Base-by-base conservation (phyloP, 352 stramenopile species). In the Salisapilia sapeloensis region DNA sequence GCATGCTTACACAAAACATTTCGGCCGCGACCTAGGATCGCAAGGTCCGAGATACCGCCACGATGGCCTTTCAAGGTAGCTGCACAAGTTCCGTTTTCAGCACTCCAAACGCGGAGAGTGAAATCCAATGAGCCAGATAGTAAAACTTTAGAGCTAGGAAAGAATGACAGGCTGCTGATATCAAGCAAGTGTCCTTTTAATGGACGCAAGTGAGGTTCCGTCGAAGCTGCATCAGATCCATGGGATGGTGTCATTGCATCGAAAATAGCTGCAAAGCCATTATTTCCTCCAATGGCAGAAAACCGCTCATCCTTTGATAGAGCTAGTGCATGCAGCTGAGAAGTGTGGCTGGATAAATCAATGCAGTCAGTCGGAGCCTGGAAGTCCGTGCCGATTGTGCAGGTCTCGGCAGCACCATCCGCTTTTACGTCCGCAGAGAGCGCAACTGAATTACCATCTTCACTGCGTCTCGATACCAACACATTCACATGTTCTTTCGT, bases 81-180 rank as follows among this genome's bases (percentile, higher is more conserved):
- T 3, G 56, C 70, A 25, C 66, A 83, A 3, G 38, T 51, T 6
- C 60, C 67, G 3, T 14, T 41, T 13, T 55, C 39, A 0, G 60
- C 34, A 23, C 56, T 76, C 66, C 66, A 86, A 21, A 86, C 76
- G 13, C 63, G 58, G 24, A 86, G 42, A 26, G 58, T 78, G 20
- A 81, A 74, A 46, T 86, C 70, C 20, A 81, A 25, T n/a, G 65
- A 77, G 0, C 56, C 63, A 0, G 70, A 80, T 2, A 86, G 56
- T 25, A 78, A 29, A 14, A 86, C 70, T 27, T 74, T 56, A 11
- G 61, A 54, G 44, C 70, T 86, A 0, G 70, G 70, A 22, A 81
- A 85, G 43, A 86, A 86, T 12, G 35, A 47, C 10, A 48, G 43
- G 34, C 48, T 37, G 0, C 63, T 81, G 17, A 86, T 61, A 27